Base-by-base conservation (phyloP, 805 yeast genomes). In the Hanseniaspora thailandica region DNA sequence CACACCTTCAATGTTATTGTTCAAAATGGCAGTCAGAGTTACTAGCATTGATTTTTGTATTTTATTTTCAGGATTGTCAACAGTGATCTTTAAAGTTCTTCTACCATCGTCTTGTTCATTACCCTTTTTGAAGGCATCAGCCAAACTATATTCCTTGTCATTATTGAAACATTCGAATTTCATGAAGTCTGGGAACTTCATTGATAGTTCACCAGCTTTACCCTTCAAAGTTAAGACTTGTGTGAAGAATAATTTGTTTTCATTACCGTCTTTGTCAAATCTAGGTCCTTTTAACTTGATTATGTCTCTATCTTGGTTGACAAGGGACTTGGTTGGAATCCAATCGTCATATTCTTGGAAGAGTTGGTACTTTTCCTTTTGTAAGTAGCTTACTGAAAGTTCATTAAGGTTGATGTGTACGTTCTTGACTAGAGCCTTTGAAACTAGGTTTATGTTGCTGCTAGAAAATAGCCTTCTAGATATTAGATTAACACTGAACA, bases 21-120 rank as follows among this genome's bases (percentile, higher is more conserved):
- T 78, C 46, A 93, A 66, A 55, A 82, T 72, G 0, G 94, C 76
- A 65, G 98, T 78, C 50, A 83, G 76, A 6, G 97, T 93, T 17
- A 98, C 99, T 97, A 97, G 93, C 77, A 93, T 79, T 19, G 94
- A 72, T 58, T 83, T 78, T 70, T 93, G 98, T 52, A 77, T 71
- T 62, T 78, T 81, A 60, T 76, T 70, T 1, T 64, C 62, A 4
- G 80, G 72, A 60, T 82, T 76, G 38, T 70, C 69, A n/a, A 89
- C 86, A 0, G 70, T 55, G 3, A 90, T 80, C 5, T 64, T 58
- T 36, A 84, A 65, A 47, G 71, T 69, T 38, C 70, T 71, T 10
- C 68, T 41, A 2, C 52, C 52, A 8, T 47, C 56, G 40, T 57
- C 57, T 23, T 58, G 54, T 38, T 60, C 58, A 5, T 26, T 36